Base-by-base conservation (phyloP, 1,284 basidiomycete species). In the Ustilago crameri region DNA sequence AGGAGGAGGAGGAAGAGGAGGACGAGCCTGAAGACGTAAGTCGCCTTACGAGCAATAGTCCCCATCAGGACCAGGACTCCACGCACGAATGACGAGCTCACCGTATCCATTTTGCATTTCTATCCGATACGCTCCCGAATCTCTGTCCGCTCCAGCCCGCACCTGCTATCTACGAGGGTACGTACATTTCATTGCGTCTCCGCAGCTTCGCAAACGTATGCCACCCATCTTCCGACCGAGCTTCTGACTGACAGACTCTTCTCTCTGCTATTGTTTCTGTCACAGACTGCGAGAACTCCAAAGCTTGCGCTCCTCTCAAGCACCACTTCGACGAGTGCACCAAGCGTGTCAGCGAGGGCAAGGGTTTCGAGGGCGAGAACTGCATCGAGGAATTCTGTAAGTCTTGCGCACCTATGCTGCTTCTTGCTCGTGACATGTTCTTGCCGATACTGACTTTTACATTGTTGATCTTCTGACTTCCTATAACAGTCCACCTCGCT, bases 301-400 rank as follows among this genome's bases (percentile, higher is more conserved):
- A 81, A 40, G 57, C 65, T 22, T 83, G 81, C 58, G 73, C 74
- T 42, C 56, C 74, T 15, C 66, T 73, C 46, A 80, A 78, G 75
- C 79, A 81, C 67, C 81, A 83, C 78, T 83, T 83, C 51, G 78
- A 82, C 44, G 79, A 82, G 48, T 83, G 81, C 76, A 53, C 76
- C 61, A 74, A 77, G 69, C 77, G 81, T 15, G 80, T 83, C 26
- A 63, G 69, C 20, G 74, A 70, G 41, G 81, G 81, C 62, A 77
- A 82, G 60, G 80, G 78, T 43, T 81, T 76, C 65, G 71, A 79
- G 48, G 71, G 69, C 38, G 81, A 83, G 57, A 79, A 80, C 75
- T 83, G 81, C 74, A 76, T 81, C 44, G 81, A 83, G 56, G 81
- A 83, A 55, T 82, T 83, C 54, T 67, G 79, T 82, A 76, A 71